Percentiles rank a stretch among this genome's conserved stretches.
Evolutionary conservation across 106 monocot species (phyloP).

Genomic region (Dioscorea zingiberensis): DNA sequence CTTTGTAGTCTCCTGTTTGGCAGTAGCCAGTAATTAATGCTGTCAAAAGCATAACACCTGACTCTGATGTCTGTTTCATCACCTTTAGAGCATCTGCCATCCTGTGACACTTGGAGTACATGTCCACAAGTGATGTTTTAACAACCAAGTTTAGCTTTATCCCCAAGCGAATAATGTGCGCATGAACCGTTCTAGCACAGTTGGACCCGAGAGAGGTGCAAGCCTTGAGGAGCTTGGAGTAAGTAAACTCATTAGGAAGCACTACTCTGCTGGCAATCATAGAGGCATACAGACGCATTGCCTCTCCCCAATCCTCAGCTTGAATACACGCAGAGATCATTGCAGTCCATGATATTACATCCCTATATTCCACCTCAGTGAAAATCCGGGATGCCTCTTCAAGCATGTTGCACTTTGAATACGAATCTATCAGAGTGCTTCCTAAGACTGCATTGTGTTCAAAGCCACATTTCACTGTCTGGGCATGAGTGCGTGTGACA

Average conservation of each 20-base stretch:
- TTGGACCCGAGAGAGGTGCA: conserved; percentile 24
- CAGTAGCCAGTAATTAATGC: conserved; percentile 54
- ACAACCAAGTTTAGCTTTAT: conserved; percentile 46
- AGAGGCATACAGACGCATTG: conserved; percentile 26
- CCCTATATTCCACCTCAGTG: conserved; percentile 18
- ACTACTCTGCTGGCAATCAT: conserved; percentile 34
- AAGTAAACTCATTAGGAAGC: conserved; percentile 68
- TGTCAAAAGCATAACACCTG: conserved; percentile 62
- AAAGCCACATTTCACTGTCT: conserved; percentile 34
- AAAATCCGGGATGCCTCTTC: conserved; percentile 32
- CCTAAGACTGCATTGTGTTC: conserved; percentile 22
- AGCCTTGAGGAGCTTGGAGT: conserved; percentile 43
- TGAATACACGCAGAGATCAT: conserved; percentile 59
- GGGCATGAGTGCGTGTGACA: conserved; percentile 33
- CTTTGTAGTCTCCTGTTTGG: conserved; percentile 11
- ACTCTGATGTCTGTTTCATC: conserved; percentile 35
- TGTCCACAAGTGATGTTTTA: conserved; percentile 73
- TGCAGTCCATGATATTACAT: conserved; percentile 60
- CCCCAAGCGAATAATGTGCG: conserved; percentile 48
- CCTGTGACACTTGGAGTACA: conserved; percentile 47
- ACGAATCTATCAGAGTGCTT: conserved; percentile 47
- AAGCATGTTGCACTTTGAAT: conserved; percentile 26
- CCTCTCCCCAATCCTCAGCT: conserved; percentile 30
- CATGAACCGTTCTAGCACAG: conserved; percentile 42
- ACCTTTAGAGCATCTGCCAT: conserved; percentile 44